These are phyloP conservation scores for Ganoderma leucocontextum DNA, from an alignment of 1,284 basidiomycete genomes.

Conservation along the genomic window DNA sequence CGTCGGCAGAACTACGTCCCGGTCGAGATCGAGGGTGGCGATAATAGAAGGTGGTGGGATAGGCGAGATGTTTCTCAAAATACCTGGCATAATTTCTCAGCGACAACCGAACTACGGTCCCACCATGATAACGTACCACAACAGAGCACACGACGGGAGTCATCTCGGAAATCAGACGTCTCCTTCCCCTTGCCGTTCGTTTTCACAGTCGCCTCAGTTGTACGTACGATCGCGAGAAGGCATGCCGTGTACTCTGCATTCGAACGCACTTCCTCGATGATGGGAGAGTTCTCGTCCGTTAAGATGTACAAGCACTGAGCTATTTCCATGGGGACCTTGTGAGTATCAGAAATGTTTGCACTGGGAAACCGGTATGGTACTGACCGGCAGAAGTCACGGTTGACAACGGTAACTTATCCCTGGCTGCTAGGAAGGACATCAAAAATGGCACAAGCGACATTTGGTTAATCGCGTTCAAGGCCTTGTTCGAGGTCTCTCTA, in stretches of 20 bases:
- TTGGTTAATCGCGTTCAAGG: constrained; percentile 85
- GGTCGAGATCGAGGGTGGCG: constrained; percentile 73
- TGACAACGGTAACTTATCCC: constrained; percentile 69
- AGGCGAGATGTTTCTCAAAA: constrained; percentile 79
- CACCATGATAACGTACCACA: constrained; percentile 60
- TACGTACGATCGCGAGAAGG: constrained; percentile 72
- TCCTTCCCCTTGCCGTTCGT: constrained; percentile 56
- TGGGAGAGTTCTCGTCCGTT: constrained; percentile 85
- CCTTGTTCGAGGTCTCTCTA: constrained; percentile 93
- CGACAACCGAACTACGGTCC: constrained; percentile 19
- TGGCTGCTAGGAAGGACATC: constrained; percentile 81
- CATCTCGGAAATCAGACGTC: constrained; percentile 54
- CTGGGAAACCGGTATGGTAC: constrained; percentile 22
- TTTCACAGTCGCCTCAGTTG: constrained; percentile 42
- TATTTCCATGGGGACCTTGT: constrained; percentile 43
- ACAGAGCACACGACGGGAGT: constrained; percentile 72
- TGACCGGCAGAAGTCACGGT: constrained; percentile 83
- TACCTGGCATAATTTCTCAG: constrained; percentile 54
- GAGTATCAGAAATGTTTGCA: constrained; percentile 17
- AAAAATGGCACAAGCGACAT: constrained; percentile 81
- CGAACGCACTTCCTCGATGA: constrained; percentile 67
- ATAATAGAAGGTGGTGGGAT: constrained; percentile 70
- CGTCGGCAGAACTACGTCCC: constrained; percentile 77
- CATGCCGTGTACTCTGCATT: constrained; percentile 73
- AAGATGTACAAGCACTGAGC: constrained; percentile 92